These are phyloP conservation scores for Ilyonectria robusta DNA, from an alignment of 2,329 filamentous ascomycete genomes.

Conservation along the genomic window DNA sequence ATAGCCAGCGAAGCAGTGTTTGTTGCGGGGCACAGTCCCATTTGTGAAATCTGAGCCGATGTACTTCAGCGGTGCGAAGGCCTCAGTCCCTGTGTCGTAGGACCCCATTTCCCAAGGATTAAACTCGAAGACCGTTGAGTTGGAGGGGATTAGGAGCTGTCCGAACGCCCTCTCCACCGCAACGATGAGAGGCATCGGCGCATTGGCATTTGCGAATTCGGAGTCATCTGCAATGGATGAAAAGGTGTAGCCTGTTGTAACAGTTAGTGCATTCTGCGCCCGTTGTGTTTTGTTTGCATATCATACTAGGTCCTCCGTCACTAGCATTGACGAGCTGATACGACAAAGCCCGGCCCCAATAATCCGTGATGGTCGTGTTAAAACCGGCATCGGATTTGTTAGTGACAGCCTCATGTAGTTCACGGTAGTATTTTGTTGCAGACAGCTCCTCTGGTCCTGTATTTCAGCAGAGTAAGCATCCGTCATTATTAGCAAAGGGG, in stretches of 20 bases:
- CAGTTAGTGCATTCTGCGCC: constrained; percentile 4
- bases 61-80: constrained; percentile 78
- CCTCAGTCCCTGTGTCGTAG: constrained; percentile 73
- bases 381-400: constrained; percentile 75
- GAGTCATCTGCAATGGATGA: constrained; percentile 72
- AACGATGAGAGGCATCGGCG: constrained; percentile 82
- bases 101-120: constrained; percentile 86
- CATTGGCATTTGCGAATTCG: constrained; percentile 73
- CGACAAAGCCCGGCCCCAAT: constrained; percentile 83
- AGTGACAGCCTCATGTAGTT: constrained; percentile 70
- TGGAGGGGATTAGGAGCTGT: constrained; percentile 68
- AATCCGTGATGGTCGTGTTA: constrained; percentile 79
- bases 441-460: constrained; percentile 33
- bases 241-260: constrained; percentile 74
- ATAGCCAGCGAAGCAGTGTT: constrained; percentile 81
- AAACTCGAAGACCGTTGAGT: constrained; percentile 83
- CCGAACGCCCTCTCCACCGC: constrained; percentile 77
- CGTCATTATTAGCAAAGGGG: neutral
- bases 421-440: constrained; percentile 68
- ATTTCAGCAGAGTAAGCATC: neutral
- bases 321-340: constrained; percentile 83
- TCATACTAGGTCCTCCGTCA: constrained; percentile 69
- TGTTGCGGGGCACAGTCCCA: constrained; percentile 69
- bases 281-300: no score
- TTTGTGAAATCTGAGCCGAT: constrained; percentile 80